A percentile compares a stretch with the other conserved stretches of the same genome.
These are phyloP conservation scores for Amniculicola lignicola DNA, from an alignment of 495 filamentous ascomycete genomes.

Conservation along the genomic window DNA sequence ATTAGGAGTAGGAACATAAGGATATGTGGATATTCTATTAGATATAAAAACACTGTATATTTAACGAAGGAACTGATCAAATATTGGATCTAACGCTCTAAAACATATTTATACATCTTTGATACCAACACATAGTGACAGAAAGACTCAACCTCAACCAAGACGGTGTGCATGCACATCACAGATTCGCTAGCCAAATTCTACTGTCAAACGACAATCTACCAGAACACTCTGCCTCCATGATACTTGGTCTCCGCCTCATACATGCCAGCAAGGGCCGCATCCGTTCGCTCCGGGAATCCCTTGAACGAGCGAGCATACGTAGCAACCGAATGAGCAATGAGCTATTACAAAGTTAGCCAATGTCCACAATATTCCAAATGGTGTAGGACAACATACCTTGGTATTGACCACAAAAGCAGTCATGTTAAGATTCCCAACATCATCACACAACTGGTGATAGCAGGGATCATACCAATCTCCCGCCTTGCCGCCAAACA, in stretches of 20 bases:
- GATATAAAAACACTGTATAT: too few relatives aligned
- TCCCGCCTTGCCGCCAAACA: constrained; percentile 62
- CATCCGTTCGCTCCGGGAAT: constrained; percentile 38
- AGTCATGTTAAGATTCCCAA: constrained; percentile 57
- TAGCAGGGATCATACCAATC: constrained; percentile 63
- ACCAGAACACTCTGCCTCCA: constrained; percentile 14
- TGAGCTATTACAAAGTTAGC: constrained; percentile 34
- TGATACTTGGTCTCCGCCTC: constrained; percentile 17
- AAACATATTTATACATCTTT: background rate
- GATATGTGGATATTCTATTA: too few relatives aligned
- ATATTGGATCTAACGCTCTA: too few relatives aligned
- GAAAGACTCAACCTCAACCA: too few relatives aligned
- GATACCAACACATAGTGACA: too few relatives aligned
- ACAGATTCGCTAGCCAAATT: background rate
- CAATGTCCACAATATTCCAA: background rate
- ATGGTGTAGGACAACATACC: constrained; percentile 31
- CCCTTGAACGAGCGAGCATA: constrained; percentile 57
- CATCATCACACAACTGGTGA: constrained; percentile 57
- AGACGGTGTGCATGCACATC: too few relatives aligned
- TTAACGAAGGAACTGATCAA: background rate
- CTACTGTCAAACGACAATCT: too few relatives aligned
- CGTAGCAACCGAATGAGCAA: constrained; percentile 63
- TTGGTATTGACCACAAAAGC: constrained; percentile 61
- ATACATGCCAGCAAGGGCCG: background rate
- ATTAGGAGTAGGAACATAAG: too few relatives aligned